Base-by-base conservation (phyloP, 2,329 filamentous ascomycete species). In the Aspergillus sp. region DNA sequence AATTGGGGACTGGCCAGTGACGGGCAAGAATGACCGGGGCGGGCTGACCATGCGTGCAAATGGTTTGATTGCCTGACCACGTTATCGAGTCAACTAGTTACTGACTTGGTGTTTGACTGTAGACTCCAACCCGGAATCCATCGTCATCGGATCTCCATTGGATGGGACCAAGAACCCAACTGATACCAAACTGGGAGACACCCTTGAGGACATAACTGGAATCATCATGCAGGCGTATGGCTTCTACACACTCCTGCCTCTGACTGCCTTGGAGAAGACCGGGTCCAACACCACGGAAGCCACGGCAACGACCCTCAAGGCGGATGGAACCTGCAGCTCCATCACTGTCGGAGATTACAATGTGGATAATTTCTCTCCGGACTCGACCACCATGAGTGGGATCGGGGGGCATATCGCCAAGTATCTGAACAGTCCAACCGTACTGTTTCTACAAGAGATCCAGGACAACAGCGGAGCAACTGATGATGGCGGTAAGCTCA, bases 111-210 rank as follows among this genome's bases (percentile, higher is more conserved):
- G 2, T 45, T 21, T 15, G 8, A 28, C 9, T n/a, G 12, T 25
- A 78, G 88, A 91, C 70, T 85, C 84, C 45, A 91, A 91, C 69
- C 89, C 89, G 0, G 89, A 91, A 74, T 80, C 85, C 49, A 87
- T 91, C 66, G 75, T 87, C 58, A 84, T 91, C 60, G 87, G 87
- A 21, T 72, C 78, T 1, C 88, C 89, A 4, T 80, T 91, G 1
- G 89, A 91, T 65, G 87, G 87, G 47, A 83, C 84, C 50, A 78
- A 76, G 23, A 90, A 90, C 72, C 84, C 84, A 0, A 75, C 74
- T 1, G 79, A 81, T 60, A 85, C 83, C 62, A 87, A 85, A 69
- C 82, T 91, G 58, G 89, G 89, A 15, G 89, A 91, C 71, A 76
- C 76, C 5, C 76, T 91, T 8, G 82, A 82, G 51, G 85, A 89